Base-by-base conservation (phyloP, 148 eudicot species). In the Simmondsia chinensis region DNA sequence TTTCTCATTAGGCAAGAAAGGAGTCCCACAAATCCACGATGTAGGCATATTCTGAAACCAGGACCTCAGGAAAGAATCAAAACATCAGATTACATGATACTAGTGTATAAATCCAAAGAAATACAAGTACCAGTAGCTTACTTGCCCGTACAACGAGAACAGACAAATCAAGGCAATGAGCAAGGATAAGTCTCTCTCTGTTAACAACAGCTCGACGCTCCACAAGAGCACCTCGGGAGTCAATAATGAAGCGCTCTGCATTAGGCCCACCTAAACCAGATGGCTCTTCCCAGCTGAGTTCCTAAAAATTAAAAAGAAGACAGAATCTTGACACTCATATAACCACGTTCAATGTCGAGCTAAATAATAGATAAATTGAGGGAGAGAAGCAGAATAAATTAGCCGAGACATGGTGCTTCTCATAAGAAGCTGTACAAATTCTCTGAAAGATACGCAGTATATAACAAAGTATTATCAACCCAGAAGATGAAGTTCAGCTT, bases 101-200 rank as follows among this genome's bases (percentile, higher is more conserved):
- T 8, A 18, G 3, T 13, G 24, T 42, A 34, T 35, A 50, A 56
- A 26, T 22, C 26, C 38, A 17, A 18, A 36, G 20, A 29, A 33
- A 54, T 21, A 23, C n/a, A n/a, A n/a, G n/a, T 8, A 17, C 9
- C 10, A 24, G 34, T 27, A 53, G 49, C 93, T 71, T 89, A 89
- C 99, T 77, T 64, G 95, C 50, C 34, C 94, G 74, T 19, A 76
- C 94, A 61, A 93, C 83, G 67, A 93, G 59, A 64, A 77, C 63
- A 58, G 94, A 93, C 50, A 93, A 71, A 14, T 82, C 93, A 65
- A 91, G 94, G 72, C 96, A 93, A 45, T 93, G 99, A 54, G 86
- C 80, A 56, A 93, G 77, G 24, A 82, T 73, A 45, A 79, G 96
- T 57, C 94, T 74, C 72, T 86, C 99, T 73, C 96, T 77, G 49